Evolutionary conservation across 768 basidiomycete genomes (phyloP), one percentile per base, ranked within the genome.

Genomic region (Leucocoprinus leucothites): DNA sequence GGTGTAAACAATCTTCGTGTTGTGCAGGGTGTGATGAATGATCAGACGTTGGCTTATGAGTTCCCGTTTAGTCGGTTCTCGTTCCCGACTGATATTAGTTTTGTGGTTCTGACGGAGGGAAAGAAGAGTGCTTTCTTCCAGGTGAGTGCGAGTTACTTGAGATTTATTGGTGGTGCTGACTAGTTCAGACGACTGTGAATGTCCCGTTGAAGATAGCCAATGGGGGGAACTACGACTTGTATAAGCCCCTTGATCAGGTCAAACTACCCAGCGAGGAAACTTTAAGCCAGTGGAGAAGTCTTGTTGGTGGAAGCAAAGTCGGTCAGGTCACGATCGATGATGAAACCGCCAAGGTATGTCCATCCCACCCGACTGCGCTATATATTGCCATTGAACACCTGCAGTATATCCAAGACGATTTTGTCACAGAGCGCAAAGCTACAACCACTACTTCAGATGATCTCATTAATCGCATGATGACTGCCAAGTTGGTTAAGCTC

Each of bases 331-430:
- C 73, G 16, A 71, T 91, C 21, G 69, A 74, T 4, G 79, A 84
- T 31, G 65, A 70, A 11, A 75, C 82, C 3, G 85, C 85, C n/a
- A 75, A 85, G 74, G 90, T 87, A 58, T 34, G 67, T 59, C 14
- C 24, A 26, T 45, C n/a, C 34, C n/a, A 35, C 35, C 34, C 31
- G 18, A 19, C 5, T 31, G 14, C 41, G 14, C 24, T 19, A 31
- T 13, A 26, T 26, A 35, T 50, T 14, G 48, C 34, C 40, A 21
- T 42, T 53, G 24, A n/a, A 26, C 11, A 16, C 5, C 6, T 34
- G 9, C 49, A 92, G 90, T 73, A 85, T 60, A 86, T 93, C 34
- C 86, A 91, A 74, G 78, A 85, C 4, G 87, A 91, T 53, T 93
- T 92, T 63, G 87, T 81, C 5, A 66, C 67, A 11, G 74, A 78